Conservation (phyloP, 2,329 filamentous ascomycete genomes). For the Fusarium albosuccineum region DNA sequence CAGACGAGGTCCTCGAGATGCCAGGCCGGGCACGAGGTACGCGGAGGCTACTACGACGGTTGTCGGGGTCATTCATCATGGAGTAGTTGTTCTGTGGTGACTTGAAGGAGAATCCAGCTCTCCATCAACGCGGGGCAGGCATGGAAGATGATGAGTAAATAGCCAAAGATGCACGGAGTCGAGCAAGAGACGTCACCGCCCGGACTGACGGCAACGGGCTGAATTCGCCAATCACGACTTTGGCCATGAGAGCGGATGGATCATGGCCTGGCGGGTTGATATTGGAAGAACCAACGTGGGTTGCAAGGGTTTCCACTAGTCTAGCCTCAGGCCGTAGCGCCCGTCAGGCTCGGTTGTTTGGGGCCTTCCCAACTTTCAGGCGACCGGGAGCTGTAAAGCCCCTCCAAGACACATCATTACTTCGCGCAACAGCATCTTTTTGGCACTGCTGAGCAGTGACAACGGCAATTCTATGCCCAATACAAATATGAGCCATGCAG, state of each 20-base stretch:
- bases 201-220: constrained; percentile 21
- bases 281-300: constrained; percentile 6
- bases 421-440: too few species aligned
- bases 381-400: not conserved
- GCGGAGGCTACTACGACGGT: constrained; percentile 47
- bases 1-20: constrained; percentile 40
- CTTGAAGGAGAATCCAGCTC: constrained; percentile 17
- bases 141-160: not conserved
- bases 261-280: constrained; percentile 38
- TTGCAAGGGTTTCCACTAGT: constrained; percentile 6
- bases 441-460: too few species aligned
- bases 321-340: constrained; percentile 14
- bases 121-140: constrained; percentile 3
- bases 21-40: constrained; percentile 44
- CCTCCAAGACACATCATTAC: constrained; percentile 6
- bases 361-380: constrained; percentile 32
- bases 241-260: constrained; percentile 34
- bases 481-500: too few species aligned
- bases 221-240: constrained; percentile 42
- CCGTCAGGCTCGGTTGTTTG: constrained; percentile 11
- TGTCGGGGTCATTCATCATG: constrained; percentile 46
- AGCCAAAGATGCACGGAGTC: not conserved
- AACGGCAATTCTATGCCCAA: too few species aligned
- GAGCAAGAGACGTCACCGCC: constrained; percentile 31
- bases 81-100: constrained; percentile 10